Evolutionary conservation across 1,284 basidiomycete genomes (phyloP), one percentile per base, ranked within the genome.

Genomic region (Leccinum pachyderme): DNA sequence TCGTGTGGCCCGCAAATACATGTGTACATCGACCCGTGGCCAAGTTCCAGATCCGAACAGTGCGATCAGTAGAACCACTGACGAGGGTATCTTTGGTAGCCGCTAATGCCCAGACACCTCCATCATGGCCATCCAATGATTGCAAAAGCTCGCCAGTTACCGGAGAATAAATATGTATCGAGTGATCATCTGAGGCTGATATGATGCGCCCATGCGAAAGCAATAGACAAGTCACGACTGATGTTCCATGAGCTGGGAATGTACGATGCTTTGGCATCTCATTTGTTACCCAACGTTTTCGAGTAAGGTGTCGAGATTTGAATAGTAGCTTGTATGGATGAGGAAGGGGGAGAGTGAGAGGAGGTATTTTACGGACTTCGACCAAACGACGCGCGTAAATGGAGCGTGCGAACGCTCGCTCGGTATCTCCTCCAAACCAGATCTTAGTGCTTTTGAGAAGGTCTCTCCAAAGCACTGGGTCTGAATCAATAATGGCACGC

Each of bases 121-220:
- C 95, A 66, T 95, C 91, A 67, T 98, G 95, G 2, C 95, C 95
- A 55, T 89, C 81, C 22, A 98, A 79, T 1, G 86, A 83, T 51
- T 82, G 84, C 5, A 88, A 72, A 25, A 92, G 79, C 47, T 84
- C 79, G 6, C 95, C 95, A 0, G 88, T 92, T 25, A 79, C 72
- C 15, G 93, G 93, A 27, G 87, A 88, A 71, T 95, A 96, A 47
- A 97, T 85, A 68, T 95, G 91, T 65, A 98, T 96, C 4, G 91
- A 91, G 66, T 95, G 91, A 71, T 93, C 92, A 69, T 95, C 93
- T 1, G 94, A 96, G 8, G 95, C 95, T 5, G 92, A 94, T 63
- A 98, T 93, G 72, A 98, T 93, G 63, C 95, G 92, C 46, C 91
- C 90, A 61, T 86, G 86, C 50, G 95, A 95, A 75, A 98, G 93